phyloP scores from a whole-genome alignment of 805 yeast genomes.

The Yamadazyma philogaea region DNA sequence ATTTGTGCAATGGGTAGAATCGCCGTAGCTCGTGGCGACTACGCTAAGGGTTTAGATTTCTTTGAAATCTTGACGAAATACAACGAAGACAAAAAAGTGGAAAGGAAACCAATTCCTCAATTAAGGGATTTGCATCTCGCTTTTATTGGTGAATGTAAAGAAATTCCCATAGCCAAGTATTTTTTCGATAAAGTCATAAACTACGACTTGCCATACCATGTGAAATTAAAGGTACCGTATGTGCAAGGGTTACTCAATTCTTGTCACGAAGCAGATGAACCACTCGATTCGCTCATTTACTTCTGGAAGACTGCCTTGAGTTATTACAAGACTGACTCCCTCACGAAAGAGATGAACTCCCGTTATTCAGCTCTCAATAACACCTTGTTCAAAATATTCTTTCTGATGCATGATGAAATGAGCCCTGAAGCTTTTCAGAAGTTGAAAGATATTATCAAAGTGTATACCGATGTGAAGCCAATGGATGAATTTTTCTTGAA shows the following conservation, averaged over 20 bases:
- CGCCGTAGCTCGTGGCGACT: constrained; percentile 61
- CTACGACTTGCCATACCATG: constrained; percentile 68
- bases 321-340: constrained; percentile 45
- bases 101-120: constrained; percentile 6
- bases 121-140: constrained; percentile 72
- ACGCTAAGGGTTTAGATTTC: constrained; percentile 59
- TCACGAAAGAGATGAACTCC: constrained; percentile 42
- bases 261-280: constrained; percentile 53
- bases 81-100: constrained; percentile 29
- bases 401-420: constrained; percentile 51
- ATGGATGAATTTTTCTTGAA: constrained; percentile 82
- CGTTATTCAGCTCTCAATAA: constrained; percentile 71
- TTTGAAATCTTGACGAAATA: constrained; percentile 59
- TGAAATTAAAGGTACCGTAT: constrained; percentile 69
- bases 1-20: constrained; percentile 73
- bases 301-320: constrained; percentile 62
- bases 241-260: constrained; percentile 63
- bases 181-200: constrained; percentile 72
- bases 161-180: constrained; percentile 64
- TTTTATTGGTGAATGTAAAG: constrained; percentile 75
- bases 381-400: constrained; percentile 65
- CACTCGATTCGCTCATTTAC: constrained; percentile 55
- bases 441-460: constrained; percentile 54
- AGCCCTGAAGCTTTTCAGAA: constrained; percentile 54
- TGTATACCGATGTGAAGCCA: constrained; percentile 53